Evolutionary conservation across 106 monocot species (phyloP).

Genomic region (Allium fistulosum): DNA sequence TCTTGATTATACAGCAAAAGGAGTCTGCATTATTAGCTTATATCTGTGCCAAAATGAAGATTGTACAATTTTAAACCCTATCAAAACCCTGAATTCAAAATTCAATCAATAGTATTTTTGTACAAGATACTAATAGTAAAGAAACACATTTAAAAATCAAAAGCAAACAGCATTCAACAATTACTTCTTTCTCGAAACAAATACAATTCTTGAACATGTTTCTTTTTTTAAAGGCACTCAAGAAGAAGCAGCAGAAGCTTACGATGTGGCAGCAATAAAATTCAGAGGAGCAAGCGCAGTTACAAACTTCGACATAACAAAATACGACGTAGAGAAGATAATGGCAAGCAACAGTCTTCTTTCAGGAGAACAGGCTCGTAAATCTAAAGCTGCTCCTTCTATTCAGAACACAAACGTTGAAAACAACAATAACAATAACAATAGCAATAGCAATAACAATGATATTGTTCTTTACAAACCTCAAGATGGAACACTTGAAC

Average conservation of each 20-base stretch:
- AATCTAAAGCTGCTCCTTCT: constrained; percentile 26
- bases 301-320: constrained; percentile 88
- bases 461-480: neutral
- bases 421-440: constrained; percentile 14
- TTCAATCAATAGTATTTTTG: too few relatives aligned
- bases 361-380: constrained; percentile 60
- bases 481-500: neutral
- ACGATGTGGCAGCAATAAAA: constrained; percentile 89
- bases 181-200: too few relatives aligned
- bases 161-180: too few relatives aligned
- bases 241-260: constrained; percentile 78
- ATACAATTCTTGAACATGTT: too few relatives aligned
- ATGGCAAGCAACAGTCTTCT: constrained; percentile 63
- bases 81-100: too few relatives aligned
- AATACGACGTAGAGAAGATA: constrained; percentile 83
- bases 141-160: neutral
- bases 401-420: constrained; percentile 5
- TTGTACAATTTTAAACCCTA: too few relatives aligned
- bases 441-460: constrained; percentile 1
- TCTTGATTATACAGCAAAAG: too few relatives aligned
- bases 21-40: too few relatives aligned
- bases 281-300: constrained; percentile 81
- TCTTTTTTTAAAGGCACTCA: constrained; percentile 27
- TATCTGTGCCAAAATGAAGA: too few relatives aligned
- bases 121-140: neutral